Evolutionary conservation across 2,329 filamentous ascomycete genomes (phyloP), one percentile per base, ranked within the genome.

Genomic region (Diplocarpon rosae): DNA sequence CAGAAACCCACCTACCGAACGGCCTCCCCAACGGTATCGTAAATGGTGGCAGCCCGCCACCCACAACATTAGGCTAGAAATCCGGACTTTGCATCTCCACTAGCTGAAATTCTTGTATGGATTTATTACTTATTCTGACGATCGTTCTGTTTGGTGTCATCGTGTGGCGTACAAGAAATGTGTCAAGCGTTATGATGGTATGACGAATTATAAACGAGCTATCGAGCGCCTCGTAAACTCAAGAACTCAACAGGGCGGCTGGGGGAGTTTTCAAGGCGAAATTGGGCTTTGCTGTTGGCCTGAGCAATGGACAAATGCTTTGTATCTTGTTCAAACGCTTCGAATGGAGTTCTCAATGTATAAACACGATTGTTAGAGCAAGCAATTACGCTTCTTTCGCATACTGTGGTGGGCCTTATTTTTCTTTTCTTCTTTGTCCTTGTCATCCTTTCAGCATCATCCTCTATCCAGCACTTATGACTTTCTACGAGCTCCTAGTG

Each of bases 21-120:
- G 15, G 39, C 10, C 36, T 49, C 6, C 39, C 47, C 6, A 52
- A 52, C 35, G 49, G 49, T 2, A 38, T 39, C 30, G 38, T 12
- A 15, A 16, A 34, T 11, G 17, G 28, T 24, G 37, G 35, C 11
- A 45, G 38, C 13, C 37, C 43, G 8, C 20, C 37, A 14, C 30
- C 20, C 20, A 24, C 42, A 11, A 20, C 42, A 13, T 36, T 45
- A 15, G 20, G 37, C 17, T 45, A 37, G 37, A 12, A 32, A 39
- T 39, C 24, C 20, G 5, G 17, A 17, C 14, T 35, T 4, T 13
- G 14, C 15, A 17, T 11, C 20, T 39, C 31, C 24, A 32, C 5
- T 5, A 3, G 30, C 11, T 5, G 5, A 5, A 13, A 28, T 29
- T 15, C 24, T 16, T 35, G 24, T 17, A 35, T 35, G 20, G 31